phyloP scores from a whole-genome alignment of 2,329 filamentous ascomycete species.

The Cladosporium sphaerospermum region DNA sequence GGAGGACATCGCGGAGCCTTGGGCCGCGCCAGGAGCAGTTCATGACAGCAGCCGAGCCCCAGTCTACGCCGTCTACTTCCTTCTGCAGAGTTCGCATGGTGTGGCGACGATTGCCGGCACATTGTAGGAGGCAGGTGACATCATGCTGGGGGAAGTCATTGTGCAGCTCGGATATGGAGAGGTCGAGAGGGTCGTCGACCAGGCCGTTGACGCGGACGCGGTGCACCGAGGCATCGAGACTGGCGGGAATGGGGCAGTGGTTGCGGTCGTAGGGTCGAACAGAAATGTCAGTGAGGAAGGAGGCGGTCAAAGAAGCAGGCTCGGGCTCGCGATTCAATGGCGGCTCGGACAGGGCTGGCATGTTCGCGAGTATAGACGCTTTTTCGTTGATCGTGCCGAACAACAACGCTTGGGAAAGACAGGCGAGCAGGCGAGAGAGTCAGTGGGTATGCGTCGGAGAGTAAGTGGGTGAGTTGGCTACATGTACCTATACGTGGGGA shows the following conservation, averaged over 20 bases:
- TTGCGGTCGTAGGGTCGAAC: conserved; percentile 46
- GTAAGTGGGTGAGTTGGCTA: too few species aligned
- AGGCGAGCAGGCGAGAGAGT: too few species aligned
- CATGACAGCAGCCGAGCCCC: conserved; percentile 56
- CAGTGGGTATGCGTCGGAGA: too few species aligned
- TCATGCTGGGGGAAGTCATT: conserved; percentile 47
- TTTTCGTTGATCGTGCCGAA: background rate
- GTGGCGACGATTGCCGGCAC: conserved; percentile 55
- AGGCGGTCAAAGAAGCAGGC: conserved; percentile 38
- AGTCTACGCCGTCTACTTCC: conserved; percentile 55
- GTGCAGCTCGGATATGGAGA: conserved; percentile 44
- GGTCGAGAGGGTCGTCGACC: conserved; percentile 38
- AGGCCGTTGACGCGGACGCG: conserved; percentile 44
- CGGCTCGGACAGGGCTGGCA: background rate
- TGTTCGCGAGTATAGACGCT: background rate
- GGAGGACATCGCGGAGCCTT: conserved; percentile 47
- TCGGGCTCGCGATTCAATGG: conserved; percentile 46
- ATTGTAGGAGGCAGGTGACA: conserved; percentile 52
- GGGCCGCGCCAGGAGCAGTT: conserved; percentile 54
- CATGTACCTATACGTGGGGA: too few species aligned
- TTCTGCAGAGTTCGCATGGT: conserved; percentile 55
- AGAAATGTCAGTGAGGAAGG: conserved; percentile 44
- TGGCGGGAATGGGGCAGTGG: conserved; percentile 22
- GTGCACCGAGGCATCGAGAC: conserved; percentile 29
- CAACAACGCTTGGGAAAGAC: background rate